Evolutionary conservation across 2,329 filamentous ascomycete species (phyloP), one percentile per base, ranked within the genome.

Genomic region (Rhynchosporium agropyri): DNA sequence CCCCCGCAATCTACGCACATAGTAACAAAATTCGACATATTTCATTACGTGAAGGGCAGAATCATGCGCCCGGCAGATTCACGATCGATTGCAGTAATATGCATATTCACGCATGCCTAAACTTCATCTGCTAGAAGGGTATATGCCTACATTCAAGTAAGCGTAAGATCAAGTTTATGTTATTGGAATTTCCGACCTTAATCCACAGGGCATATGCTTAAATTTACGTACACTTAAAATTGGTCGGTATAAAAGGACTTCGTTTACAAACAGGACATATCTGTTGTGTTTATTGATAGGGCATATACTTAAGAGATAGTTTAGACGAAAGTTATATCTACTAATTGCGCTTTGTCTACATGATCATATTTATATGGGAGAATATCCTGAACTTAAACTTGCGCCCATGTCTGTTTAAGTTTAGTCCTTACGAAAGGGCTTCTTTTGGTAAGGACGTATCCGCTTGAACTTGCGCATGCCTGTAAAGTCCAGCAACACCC

Each of bases 231-330:
- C n/a, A 45, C n/a, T 45, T n/a, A 45, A 45, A 45, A n/a, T 45
- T 45, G n/a, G 13, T 45, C 13, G 13, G 42, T 45, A 45, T n/a
- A 45, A 45, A 45, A 45, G 42, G 42, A n/a, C 42, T 45, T 45
- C 13, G 42, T n/a, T n/a, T 45, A n/a, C 13, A 5, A 45, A 36
- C 33, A n/a, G 42, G 13, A 45, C 13, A n/a, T n/a, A 45, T 45
- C 13, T 45, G 7, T n/a, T 33, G 15, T 15, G 43, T 20, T 46
- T 26, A 46, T 26, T 20, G 43, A 20, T 20, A 46, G 43, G 43
- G 43, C n/a, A 46, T 46, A 46, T 46, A 46, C 43, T 46, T 46
- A 26, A 46, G 43, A 46, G 20, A 46, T 46, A 26, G n/a, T 46
- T 46, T 46, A 46, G n/a, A 46, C n/a, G 20, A 46, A 26, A 20